phyloP scores from a whole-genome alignment of 345 rosid genomes.

The Capsella bursapastoris region DNA sequence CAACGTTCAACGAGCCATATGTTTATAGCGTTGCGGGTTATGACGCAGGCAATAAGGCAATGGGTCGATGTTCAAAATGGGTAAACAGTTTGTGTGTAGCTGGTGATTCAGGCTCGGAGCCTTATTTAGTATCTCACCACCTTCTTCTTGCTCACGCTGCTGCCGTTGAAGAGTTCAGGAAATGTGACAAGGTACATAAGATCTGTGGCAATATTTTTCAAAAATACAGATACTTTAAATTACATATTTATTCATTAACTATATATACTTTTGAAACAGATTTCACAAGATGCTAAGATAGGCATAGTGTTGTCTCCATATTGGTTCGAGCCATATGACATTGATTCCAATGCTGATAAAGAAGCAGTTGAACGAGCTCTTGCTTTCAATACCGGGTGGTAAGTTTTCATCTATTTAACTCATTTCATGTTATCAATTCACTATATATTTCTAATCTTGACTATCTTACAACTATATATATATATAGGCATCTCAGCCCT shows the following conservation, averaged over 20 bases:
- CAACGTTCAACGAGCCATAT: conserved; percentile 56
- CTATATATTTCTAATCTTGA: background rate
- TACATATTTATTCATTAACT: too few relatives aligned
- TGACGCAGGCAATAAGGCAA: conserved; percentile 38
- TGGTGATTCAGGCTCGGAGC: conserved; percentile 43
- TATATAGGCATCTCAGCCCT: conserved; percentile 35
- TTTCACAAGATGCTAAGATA: conserved; percentile 35
- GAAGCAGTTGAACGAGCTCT: conserved; percentile 44
- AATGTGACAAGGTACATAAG: conserved; percentile 26
- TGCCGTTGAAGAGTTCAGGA: conserved; percentile 39
- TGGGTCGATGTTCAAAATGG: conserved; percentile 50
- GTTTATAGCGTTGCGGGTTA: conserved; percentile 42
- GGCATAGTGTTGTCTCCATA: conserved; percentile 41
- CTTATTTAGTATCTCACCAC: conserved; percentile 41
- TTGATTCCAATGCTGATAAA: conserved; percentile 31
- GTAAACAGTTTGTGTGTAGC: conserved; percentile 34
- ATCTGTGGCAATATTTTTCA: too few relatives aligned
- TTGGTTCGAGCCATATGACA: conserved; percentile 43
- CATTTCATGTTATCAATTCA: too few relatives aligned
- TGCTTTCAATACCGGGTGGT: conserved; percentile 27
- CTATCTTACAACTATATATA: background rate
- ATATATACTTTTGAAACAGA: background rate
- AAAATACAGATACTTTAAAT: too few relatives aligned
- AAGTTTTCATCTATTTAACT: conserved; percentile 2
- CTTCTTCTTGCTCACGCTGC: conserved; percentile 43